These are phyloP conservation scores for Cucurbitaria berberidis DNA, from an alignment of 2,329 filamentous ascomycete genomes.

Conservation along the genomic window DNA sequence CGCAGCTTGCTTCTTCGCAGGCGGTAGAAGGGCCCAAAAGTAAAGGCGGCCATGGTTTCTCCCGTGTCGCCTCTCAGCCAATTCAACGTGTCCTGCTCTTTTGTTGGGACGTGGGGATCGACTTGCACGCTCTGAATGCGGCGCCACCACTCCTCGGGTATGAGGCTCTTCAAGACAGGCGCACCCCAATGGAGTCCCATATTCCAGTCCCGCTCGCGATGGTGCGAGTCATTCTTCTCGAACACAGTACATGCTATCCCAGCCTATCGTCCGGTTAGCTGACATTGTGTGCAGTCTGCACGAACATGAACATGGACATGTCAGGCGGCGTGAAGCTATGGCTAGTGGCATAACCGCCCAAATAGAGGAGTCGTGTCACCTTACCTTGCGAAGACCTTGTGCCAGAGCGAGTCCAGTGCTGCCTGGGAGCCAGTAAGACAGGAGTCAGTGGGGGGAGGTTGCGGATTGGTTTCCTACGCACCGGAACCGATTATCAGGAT, in stretches of 20 bases:
- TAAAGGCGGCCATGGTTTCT: constrained; percentile 42
- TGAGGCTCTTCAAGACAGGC: constrained; percentile 57
- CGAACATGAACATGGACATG: not conserved
- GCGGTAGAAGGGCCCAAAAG: constrained; percentile 45
- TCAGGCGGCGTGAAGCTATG: not conserved
- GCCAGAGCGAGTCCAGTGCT: constrained; percentile 46
- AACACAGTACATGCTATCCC: constrained; percentile 58
- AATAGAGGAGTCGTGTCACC: constrained; percentile 1
- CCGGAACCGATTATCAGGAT: constrained; percentile 44
- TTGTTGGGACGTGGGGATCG: constrained; percentile 56
- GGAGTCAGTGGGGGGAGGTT: not conserved
- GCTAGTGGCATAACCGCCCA: not conserved
- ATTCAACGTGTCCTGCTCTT: constrained; percentile 41
- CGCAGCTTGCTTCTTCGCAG: constrained; percentile 45
- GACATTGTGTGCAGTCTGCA: not conserved
- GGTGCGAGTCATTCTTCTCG: constrained; percentile 60
- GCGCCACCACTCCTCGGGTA: constrained; percentile 60
- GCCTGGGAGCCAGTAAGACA: constrained; percentile 29
- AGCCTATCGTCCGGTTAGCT: constrained; percentile 28
- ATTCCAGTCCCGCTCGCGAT: constrained; percentile 64
- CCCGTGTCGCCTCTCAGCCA: constrained; percentile 47
- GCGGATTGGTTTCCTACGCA: constrained; percentile 23
- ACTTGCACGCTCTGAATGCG: constrained; percentile 58
- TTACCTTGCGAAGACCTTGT: constrained; percentile 46
- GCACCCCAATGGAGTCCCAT: constrained; percentile 69